Evolutionary conservation across 768 basidiomycete genomes (phyloP).

Genomic region (Podaxis rugospora): DNA sequence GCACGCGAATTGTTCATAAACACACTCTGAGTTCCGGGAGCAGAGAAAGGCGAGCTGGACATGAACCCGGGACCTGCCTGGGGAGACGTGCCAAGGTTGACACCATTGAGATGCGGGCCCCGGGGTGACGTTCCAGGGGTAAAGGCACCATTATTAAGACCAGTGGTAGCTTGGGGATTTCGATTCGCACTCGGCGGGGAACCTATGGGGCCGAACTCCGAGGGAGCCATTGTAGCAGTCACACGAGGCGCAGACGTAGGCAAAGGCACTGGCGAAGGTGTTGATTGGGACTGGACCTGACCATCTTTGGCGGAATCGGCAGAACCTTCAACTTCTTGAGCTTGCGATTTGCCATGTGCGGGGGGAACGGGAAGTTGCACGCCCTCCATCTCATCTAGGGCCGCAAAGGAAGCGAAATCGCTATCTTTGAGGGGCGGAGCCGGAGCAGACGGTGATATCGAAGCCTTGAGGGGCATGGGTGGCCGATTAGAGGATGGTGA

Average conservation of each 20-base stretch:
- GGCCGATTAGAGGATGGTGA: slow-evolving; percentile 39
- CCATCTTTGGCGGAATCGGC: slow-evolving; percentile 2
- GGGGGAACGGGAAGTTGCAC: slow-evolving; percentile 44
- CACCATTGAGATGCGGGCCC: slow-evolving; percentile 24
- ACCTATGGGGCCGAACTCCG: slow-evolving; percentile 80
- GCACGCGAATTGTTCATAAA: slow-evolving; percentile 39
- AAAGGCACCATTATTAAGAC: slow-evolving; percentile 32
- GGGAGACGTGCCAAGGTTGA: slow-evolving; percentile 29
- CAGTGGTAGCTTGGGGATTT: slow-evolving; percentile 27
- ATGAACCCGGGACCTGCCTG: slow-evolving; percentile 31
- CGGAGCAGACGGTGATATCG: slow-evolving; percentile 72
- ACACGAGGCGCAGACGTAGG: slow-evolving; percentile 56
- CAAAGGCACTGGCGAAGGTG: slow-evolving; percentile 41
- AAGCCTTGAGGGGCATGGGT: slow-evolving; percentile 66
- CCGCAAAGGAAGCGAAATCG: slow-evolving; percentile 66
- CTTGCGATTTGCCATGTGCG: slow-evolving; percentile 28
- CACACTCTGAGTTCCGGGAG: slow-evolving; percentile 58
- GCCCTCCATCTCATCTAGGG: slow-evolving; percentile 53
- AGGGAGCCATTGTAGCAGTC: slow-evolving; percentile 31
- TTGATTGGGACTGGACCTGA: slow-evolving; percentile 17
- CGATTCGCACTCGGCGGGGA: slow-evolving; percentile 55
- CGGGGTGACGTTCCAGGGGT: slow-evolving; percentile 62
- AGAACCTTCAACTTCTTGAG: slow-evolving; percentile 8
- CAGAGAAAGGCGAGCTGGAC: slow-evolving; percentile 71
- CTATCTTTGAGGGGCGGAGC: slow-evolving; percentile 74